Base-by-base conservation (phyloP, 495 filamentous ascomycete genomes). In the Bacidia rubella region DNA sequence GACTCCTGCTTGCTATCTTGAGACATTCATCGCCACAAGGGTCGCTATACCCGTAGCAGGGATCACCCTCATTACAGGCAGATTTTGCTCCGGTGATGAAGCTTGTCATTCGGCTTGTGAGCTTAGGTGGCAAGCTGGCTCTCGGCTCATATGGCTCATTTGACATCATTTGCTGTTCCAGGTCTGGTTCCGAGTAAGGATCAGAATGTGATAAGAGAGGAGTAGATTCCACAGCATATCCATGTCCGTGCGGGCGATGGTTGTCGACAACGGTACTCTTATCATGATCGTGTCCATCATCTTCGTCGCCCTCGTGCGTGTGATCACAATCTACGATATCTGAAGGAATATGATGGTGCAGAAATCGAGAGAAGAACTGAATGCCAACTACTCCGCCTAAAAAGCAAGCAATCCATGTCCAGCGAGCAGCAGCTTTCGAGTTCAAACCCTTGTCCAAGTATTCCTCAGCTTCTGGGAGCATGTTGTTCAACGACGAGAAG, bases 311-410 rank as follows among this genome's bases (percentile, higher is more conserved):
- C 23, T 76, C 75, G 57, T 95, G 88, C 35, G 72, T 81, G 63
- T 94, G 87, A 50, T 90, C 85, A 66, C 92, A 98, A 64, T 88
- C 87, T 51, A 96, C 90, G 21, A 94, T 81, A 61, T 92, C 85
- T n/a, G 88, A 92, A 0, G 93, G 92, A 44, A 97, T 81, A 61
- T 81, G 82, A 22, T 73, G 78, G 64, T 98, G 92, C 22, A 96
- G 63, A 12, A 93, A 62, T 20, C 80, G 76, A 2, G 92, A 95
- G 20, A 94, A 56, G 44, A 87, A 57, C 52, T 87, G 83, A 46
- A 98, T 94, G 2, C 87, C 83, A 17, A 94, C 63, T 44, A 94
- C 90, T 20, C 92, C 92, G 11, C 66, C 76, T 3, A 90, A 66
- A 60, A 96, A 98, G 54, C 81, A 83, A 21, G 69, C 78, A 58